Evolutionary conservation across 1,139 yeast genomes (phyloP), one percentile per base, ranked within the genome.

Genomic region (Blastobotrys apis): DNA sequence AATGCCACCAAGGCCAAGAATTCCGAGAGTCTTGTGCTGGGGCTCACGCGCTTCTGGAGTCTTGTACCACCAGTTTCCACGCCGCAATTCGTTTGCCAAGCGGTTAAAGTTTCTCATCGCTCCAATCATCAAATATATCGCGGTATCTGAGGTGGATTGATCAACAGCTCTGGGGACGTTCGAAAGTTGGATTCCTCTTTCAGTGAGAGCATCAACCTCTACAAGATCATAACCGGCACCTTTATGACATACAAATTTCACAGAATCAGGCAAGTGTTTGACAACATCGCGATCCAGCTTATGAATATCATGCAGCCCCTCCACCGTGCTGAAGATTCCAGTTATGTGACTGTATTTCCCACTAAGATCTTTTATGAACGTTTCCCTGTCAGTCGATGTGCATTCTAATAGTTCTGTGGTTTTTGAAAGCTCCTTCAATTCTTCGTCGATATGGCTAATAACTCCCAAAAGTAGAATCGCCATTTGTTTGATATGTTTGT

Each of bases 161-260:
- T 80, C 84, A 5, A 82, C 90, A 1, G 85, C 78, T 1, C 67
- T 68, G 1, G 88, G 84, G 23, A 82, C 81, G 60, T 82, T 80
- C n/a, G 84, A 75, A 16, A 82, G 65, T 61, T 78, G 84, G 47
- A 83, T 75, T 22, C 74, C 73, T 33, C 69, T 64, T 15, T 63
- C 66, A 12, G 74, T 68, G 53, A 75, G 72, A 13, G 77, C 72
- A 17, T 66, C 68, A 17, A 75, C 72, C 50, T 78, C 78, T 41
- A 80, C 66, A 33, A 57, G 49, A 61, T 92, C 97, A 63, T 92
- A 92, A 4, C 98, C 97, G 1, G 98, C 98, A 45, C 97, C 97
- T 55, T 78, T 74, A 65, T 87, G 95, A 55, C 84, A 73, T 17
- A 92, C 71, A 12, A 79, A 74, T 55, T 78, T 77, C 23, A 90